These are phyloP conservation scores for Acrocalymma vagum DNA, from an alignment of 2,329 filamentous ascomycete species.

Conservation along the genomic window DNA sequence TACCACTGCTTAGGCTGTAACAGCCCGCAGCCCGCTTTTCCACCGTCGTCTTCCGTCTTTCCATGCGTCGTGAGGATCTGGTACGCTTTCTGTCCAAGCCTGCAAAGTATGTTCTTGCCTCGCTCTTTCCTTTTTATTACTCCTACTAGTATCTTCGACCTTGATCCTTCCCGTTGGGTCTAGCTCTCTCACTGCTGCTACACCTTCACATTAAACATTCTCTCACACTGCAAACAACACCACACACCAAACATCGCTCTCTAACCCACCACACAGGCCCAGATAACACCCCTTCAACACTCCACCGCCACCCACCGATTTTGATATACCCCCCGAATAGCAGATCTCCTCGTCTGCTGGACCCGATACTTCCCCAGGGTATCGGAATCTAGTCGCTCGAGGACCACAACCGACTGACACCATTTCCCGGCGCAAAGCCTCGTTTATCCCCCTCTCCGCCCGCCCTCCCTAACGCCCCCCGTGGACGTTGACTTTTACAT, in stretches of 20 bases:
- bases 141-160: not conserved
- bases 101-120: slow-evolving; percentile 75
- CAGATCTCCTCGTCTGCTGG: slow-evolving; percentile 78
- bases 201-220: too few relatives aligned
- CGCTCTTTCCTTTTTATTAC: too few relatives aligned
- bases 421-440: slow-evolving; percentile 86
- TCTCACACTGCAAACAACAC: slow-evolving; percentile 4
- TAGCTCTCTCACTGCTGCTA: too few relatives aligned
- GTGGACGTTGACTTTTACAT: slow-evolving; percentile 65
- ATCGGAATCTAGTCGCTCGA: slow-evolving; percentile 82
- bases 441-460: slow-evolving; percentile 82
- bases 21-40: slow-evolving; percentile 43
- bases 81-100: slow-evolving; percentile 94
- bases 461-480: slow-evolving; percentile 88
- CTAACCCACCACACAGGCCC: slow-evolving; percentile 63
- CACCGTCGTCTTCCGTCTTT: slow-evolving; percentile 48
- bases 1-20: slow-evolving; percentile 45
- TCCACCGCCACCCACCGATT: slow-evolving; percentile 25
- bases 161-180: too few relatives aligned
- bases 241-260: slow-evolving; percentile 18
- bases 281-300: slow-evolving; percentile 69
- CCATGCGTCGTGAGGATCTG: slow-evolving; percentile 92
- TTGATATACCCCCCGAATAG: slow-evolving; percentile 47
- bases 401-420: slow-evolving; percentile 71
- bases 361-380: slow-evolving; percentile 84